Base-by-base conservation (phyloP, 257 asterid species). In the Gynochthodes officinalis region DNA sequence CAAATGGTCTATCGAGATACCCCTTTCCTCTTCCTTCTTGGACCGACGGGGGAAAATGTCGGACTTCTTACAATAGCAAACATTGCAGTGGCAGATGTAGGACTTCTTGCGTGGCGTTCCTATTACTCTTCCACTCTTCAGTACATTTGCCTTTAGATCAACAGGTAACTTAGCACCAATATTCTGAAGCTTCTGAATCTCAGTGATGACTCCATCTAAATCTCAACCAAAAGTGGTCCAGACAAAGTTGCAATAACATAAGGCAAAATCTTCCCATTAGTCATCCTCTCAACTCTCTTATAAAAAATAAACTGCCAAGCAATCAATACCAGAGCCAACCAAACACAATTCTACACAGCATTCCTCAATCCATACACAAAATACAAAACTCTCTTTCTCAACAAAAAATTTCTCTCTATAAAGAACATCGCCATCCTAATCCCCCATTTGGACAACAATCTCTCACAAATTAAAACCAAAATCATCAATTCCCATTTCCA, bases 401-500 rank as follows among this genome's bases (percentile, higher is more conserved):
- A n/a, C n/a, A n/a, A n/a, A n/a, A n/a, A n/a, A n/a, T n/a, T n/a
- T n/a, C n/a, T n/a, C n/a, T n/a, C n/a, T n/a, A n/a, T n/a, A n/a
- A n/a, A n/a, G n/a, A n/a, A n/a, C n/a, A n/a, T n/a, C n/a, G n/a
- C n/a, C n/a, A n/a, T n/a, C n/a, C n/a, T n/a, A n/a, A n/a, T n/a
- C n/a, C n/a, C n/a, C n/a, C n/a, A n/a, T n/a, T n/a, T n/a, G n/a
- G n/a, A n/a, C n/a, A n/a, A n/a, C n/a, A n/a, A n/a, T n/a, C n/a
- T n/a, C n/a, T n/a, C n/a, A n/a, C n/a, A n/a, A n/a, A n/a, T n/a
- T n/a, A n/a, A n/a, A n/a, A n/a, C n/a, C n/a, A n/a, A n/a, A n/a
- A n/a, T n/a, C 96, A 90, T 87, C 55, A 90, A 7, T 46, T 86
- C 96, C 98, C 98, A 92, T 75, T 87, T 90, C 98, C 98, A 92